phyloP scores from a whole-genome alignment of 2,329 filamentous ascomycete genomes.

The Scedosporium minutisporum region DNA sequence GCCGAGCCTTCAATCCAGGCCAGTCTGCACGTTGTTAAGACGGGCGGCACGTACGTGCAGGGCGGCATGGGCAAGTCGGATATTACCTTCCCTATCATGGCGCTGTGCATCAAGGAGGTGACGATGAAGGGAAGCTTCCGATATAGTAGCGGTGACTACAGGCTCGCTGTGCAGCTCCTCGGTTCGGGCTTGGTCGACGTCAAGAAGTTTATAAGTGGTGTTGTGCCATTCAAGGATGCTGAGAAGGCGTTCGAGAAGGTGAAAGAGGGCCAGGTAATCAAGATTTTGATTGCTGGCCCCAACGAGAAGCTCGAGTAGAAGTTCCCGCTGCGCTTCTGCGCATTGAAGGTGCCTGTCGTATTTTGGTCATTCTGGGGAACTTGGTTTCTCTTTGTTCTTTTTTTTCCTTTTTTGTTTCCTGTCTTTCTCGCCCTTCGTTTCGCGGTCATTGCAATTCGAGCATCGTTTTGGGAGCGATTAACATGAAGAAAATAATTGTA shows the following conservation, averaged over 20 bases:
- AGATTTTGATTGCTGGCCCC: slow-evolving; percentile 57
- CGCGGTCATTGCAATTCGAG: not conserved
- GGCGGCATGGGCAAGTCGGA: slow-evolving; percentile 84
- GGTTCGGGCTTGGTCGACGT: slow-evolving; percentile 64
- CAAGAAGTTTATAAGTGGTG: slow-evolving; percentile 70
- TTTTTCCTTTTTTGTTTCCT: not conserved
- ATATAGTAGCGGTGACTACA: slow-evolving; percentile 82
- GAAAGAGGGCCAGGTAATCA: slow-evolving; percentile 70
- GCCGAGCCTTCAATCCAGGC: slow-evolving; percentile 72
- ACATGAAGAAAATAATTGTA: not conserved
- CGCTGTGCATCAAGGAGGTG: slow-evolving; percentile 80
- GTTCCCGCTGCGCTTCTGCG: not conserved
- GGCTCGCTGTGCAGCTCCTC: slow-evolving; percentile 70
- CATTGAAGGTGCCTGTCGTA: not conserved
- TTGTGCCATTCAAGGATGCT: slow-evolving; percentile 71
- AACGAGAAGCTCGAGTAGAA: slow-evolving; percentile 39
- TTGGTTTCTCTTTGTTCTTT: not conserved
- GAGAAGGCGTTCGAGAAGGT: slow-evolving; percentile 83
- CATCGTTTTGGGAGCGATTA: not conserved
- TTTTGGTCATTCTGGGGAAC: not conserved
- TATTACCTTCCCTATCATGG: slow-evolving; percentile 87
- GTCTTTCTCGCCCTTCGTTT: slow-evolving; percentile 7
- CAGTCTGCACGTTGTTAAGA: slow-evolving; percentile 58
- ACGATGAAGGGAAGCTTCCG: slow-evolving; percentile 82
- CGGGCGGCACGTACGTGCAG: slow-evolving; percentile 71